Percentiles rank a stretch among this genome's conserved stretches.
Conservation (phyloP, 306 rosid species). For the Cucurbita maxima region DNA sequence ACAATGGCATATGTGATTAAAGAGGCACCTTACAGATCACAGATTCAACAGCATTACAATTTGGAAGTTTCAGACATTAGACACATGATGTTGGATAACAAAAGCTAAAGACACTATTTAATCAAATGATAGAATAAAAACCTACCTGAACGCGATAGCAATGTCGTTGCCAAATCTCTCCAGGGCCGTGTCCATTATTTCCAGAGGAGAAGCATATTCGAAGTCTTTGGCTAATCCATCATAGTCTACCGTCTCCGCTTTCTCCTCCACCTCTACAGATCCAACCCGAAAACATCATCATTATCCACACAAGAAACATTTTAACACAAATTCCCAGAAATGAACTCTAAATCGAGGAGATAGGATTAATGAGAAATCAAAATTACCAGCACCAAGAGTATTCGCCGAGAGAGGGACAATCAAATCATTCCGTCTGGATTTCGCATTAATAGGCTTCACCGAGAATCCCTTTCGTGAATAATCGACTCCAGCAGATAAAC, state of each 20-base stretch:
- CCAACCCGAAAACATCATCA: not conserved
- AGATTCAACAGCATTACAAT: not conserved
- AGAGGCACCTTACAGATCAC: not conserved
- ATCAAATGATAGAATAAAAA: not conserved
- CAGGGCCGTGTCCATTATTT: slow-evolving; percentile 63
- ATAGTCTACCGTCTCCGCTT: slow-evolving; percentile 29
- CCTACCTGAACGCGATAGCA: slow-evolving; percentile 81
- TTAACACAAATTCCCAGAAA: not conserved
- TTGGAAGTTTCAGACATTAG: not conserved
- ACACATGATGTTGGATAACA: not conserved
- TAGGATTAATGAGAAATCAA: not conserved
- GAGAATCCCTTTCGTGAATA: slow-evolving; percentile 22
- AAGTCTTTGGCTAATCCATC: slow-evolving; percentile 36
- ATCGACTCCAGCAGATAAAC: slow-evolving; percentile 11
- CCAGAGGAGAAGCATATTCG: slow-evolving; percentile 63
- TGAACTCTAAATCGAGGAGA: not conserved
- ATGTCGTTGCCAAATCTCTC: slow-evolving; percentile 59
- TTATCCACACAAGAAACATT: not conserved
- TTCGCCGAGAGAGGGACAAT: slow-evolving; percentile 36
- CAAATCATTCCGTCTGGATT: slow-evolving; percentile 32
- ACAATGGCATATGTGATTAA: not conserved
- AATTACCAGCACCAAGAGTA: slow-evolving; percentile 32
- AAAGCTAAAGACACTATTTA: not conserved
- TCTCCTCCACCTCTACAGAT: slow-evolving; percentile 46
- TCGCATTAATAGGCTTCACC: slow-evolving; percentile 31